Evolutionary conservation across 2,329 filamentous ascomycete genomes (phyloP), one percentile per base, ranked within the genome.

Genomic region (Neofusicoccum kwambonambiense): DNA sequence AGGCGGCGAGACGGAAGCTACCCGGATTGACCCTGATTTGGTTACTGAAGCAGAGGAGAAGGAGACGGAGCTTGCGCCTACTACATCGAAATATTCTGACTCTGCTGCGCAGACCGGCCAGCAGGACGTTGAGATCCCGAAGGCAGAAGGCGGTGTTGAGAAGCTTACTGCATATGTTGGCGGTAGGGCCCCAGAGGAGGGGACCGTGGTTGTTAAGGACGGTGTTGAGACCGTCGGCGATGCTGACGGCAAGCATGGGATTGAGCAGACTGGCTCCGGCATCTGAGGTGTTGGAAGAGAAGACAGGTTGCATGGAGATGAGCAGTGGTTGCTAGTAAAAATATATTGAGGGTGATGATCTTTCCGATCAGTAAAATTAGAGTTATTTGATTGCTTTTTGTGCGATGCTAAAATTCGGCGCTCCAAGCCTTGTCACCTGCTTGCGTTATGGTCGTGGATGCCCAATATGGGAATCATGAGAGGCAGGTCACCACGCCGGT

Each of bases 151-250:
- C 6, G 69, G 71, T 22, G 62, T 69, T 31, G 70, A 73, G 50
- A 72, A 69, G 34, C 61, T 72, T 52, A 76, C 72, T 42, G 66
- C 71, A 22, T 72, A 68, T 65, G 65, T 73, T 1, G 75, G 71
- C 22, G 75, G 69, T 9, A 68, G 68, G 27, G 74, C 72, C 8
- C 67, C 65, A 3, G 69, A 74, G 34, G 71, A 75, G 52, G 74
- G 75, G 5, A 72, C 71, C 58, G 73, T 76, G 13, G 69, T 75
- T 5, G 69, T 76, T 19, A 70, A 70, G 62, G 70, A 74, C 19
- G 72, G 68, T 22, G 66, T 50, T 12, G 66, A 63, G 50, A 57
- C 62, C 44, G 50, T 54, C 17, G 49, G 37, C 11, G 35, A 62
- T 50, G 54, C 13, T 8, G 44, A 58, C 42, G 52, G 34, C 7